Percentiles rank a stretch among this genome's conserved stretches.
These are phyloP conservation scores for Lophiotrema nucula DNA, from an alignment of 495 filamentous ascomycete genomes.

Conservation along the genomic window DNA sequence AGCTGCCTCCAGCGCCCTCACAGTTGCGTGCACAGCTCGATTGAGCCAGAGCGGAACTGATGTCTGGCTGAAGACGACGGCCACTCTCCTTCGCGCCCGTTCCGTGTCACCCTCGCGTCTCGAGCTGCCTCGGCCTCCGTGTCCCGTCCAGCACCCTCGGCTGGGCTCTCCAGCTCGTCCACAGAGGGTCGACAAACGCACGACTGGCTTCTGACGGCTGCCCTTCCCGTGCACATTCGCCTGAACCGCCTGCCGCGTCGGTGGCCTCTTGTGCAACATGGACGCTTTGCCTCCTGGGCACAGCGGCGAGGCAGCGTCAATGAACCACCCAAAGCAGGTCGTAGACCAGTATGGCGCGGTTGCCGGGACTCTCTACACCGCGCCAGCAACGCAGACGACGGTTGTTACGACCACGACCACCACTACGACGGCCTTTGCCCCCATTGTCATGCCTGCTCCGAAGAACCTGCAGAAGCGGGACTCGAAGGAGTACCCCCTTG, in stretches of 20 bases:
- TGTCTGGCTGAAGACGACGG: neutral
- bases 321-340: conserved; percentile 3
- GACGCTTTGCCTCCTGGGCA: conserved; percentile 7
- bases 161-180: conserved; percentile 5
- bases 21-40: neutral
- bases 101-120: conserved; percentile 32
- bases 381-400: conserved; percentile 70
- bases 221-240: too few species aligned
- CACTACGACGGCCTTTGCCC: conserved; percentile 85
- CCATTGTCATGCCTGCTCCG: conserved; percentile 73
- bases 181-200: neutral
- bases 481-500: conserved; percentile 85
- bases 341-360: conserved; percentile 37
- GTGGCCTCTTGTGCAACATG: conserved; percentile 13
- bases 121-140: conserved; percentile 8
- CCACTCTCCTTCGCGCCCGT: conserved; percentile 3
- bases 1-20: neutral
- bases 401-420: conserved; percentile 93
- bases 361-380: conserved; percentile 68
- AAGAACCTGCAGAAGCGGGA: conserved; percentile 73
- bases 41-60: neutral
- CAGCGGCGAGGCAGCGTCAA: conserved; percentile 6
- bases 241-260: too few species aligned
- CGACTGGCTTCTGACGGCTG: too few species aligned
- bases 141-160: conserved; percentile 1